A percentile compares a stretch with the other conserved stretches of the same genome.
Evolutionary conservation across 176 grass and related monocot species (phyloP).

Genomic region (Otatea glauca): DNA sequence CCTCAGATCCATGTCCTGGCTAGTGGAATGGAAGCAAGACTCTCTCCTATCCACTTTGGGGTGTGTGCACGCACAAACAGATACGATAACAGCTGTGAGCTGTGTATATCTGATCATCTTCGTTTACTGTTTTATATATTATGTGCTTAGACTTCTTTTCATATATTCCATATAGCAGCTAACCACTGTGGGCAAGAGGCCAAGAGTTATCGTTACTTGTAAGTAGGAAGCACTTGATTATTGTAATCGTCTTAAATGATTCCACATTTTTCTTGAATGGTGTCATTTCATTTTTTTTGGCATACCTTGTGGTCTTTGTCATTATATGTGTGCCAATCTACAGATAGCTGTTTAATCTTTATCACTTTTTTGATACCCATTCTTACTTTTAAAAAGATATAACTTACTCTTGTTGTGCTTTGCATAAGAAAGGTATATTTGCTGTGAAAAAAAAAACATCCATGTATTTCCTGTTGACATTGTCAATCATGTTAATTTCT

Average conservation of each 20-base stretch:
- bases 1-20: not conserved
- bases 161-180: not conserved
- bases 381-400: conserved; percentile 17
- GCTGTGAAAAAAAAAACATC: conserved; percentile 7
- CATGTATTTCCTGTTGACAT: not conserved
- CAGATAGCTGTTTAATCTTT: not conserved
- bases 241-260: not conserved
- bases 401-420: conserved; percentile 1
- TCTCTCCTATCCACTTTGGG: too few relatives aligned
- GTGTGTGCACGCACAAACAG: not conserved
- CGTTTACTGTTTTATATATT: not conserved
- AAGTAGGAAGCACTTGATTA: not conserved
- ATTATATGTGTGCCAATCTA: not conserved
- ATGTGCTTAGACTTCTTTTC: not conserved
- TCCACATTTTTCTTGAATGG: conserved; percentile 14
- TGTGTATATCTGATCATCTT: not conserved
- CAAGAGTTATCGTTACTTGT: not conserved
- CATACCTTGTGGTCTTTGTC: not conserved
- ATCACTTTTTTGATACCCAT: not conserved
- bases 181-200: not conserved
- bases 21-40: too few relatives aligned
- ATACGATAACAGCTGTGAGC: not conserved
- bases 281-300: conserved; percentile 4
- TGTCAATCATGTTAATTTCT: conserved; percentile 19
- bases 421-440: conserved; percentile 19